Evolutionary conservation across 768 basidiomycete species (phyloP), one percentile per base, ranked within the genome.

Genomic region (Russula ochroleuca): DNA sequence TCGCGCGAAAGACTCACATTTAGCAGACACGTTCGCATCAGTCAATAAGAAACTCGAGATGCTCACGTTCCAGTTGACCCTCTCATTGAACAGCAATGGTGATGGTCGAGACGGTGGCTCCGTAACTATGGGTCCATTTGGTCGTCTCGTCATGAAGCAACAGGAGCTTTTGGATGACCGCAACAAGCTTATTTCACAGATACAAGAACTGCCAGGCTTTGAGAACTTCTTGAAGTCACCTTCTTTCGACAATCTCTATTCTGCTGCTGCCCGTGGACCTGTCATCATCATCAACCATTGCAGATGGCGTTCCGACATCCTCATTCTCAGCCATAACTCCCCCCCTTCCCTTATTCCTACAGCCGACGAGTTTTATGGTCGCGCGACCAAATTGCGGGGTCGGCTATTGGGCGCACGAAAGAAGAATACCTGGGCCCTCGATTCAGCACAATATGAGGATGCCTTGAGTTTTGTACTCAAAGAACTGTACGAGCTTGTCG

Each of bases 81-180:
- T 31, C 8, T 5, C 48, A 31, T 14, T 25, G 23, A 25, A 41
- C 8, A 41, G 15, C 15, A 41, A 41, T 7, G 40, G 7, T 2
- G 40, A 19, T 17, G 15, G 17, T 41, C 15, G 5, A 19, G 40
- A 7, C 15, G 17, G 15, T 17, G 40, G 17, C 17, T 15, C 5
- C 13, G 40, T 41, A 6, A 21, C 82, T 82, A 75, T 41, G 40
- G 40, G 15, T 19, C 40, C 40, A 41, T 19, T 41, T 6, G 40
- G 17, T 8, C 40, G 5, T 83, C 69, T 47, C n/a, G 15, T 57
- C 1, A 4, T 31, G 17, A 13, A 5, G 45, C 33, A 57, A 25
- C 57, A 17, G 14, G 21, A 19, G 33, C 45, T 48, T 33, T 21
- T 57, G n/a, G 57, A 37, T 4, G 45, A 37, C 1, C 57, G 45